A percentile compares a stretch with the other conserved stretches of the same genome.
These are phyloP conservation scores for Hymenoscyphus albidus DNA, from an alignment of 2,329 filamentous ascomycete species.

Conservation along the genomic window DNA sequence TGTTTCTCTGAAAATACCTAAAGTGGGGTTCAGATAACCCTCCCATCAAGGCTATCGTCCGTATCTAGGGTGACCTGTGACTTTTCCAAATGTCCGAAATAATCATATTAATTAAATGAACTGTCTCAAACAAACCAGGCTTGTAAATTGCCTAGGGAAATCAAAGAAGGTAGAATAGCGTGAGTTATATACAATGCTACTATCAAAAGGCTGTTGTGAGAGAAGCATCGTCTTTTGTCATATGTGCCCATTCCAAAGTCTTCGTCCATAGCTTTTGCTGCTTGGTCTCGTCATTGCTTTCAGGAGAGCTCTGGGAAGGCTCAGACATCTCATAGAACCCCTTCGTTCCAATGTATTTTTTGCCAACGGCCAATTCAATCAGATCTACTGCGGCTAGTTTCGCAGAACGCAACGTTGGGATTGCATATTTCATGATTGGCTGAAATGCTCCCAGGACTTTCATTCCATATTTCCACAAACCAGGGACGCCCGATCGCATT, in stretches of 20 bases:
- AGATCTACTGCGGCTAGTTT: slow-evolving; percentile 34
- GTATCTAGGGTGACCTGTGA: too few species aligned
- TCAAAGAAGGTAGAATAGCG: too few species aligned
- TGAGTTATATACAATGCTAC: not conserved
- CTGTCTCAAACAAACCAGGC: too few species aligned
- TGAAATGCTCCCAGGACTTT: slow-evolving; percentile 31
- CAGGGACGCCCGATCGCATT: slow-evolving; percentile 25
- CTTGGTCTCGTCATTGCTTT: slow-evolving; percentile 32
- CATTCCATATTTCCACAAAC: slow-evolving; percentile 31
- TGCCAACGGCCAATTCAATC: slow-evolving; percentile 30
- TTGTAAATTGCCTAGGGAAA: too few species aligned
- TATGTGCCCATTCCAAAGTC: slow-evolving; percentile 34
- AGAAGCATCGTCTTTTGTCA: slow-evolving; percentile 13
- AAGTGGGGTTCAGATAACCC: too few species aligned
- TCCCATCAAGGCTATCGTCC: too few species aligned
- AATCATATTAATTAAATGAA: too few species aligned
- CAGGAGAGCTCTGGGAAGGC: slow-evolving; percentile 33
- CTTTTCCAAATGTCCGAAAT: too few species aligned
- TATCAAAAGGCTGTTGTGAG: not conserved
- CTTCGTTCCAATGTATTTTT: slow-evolving; percentile 31
- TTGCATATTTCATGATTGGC: slow-evolving; percentile 19
- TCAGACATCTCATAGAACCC: slow-evolving; percentile 37
- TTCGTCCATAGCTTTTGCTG: slow-evolving; percentile 37
- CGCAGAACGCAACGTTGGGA: slow-evolving; percentile 33
- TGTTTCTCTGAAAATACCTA: not conserved